phyloP scores from a whole-genome alignment of 2,329 filamentous ascomycete species.

The Cryoendolithus antarcticus region DNA sequence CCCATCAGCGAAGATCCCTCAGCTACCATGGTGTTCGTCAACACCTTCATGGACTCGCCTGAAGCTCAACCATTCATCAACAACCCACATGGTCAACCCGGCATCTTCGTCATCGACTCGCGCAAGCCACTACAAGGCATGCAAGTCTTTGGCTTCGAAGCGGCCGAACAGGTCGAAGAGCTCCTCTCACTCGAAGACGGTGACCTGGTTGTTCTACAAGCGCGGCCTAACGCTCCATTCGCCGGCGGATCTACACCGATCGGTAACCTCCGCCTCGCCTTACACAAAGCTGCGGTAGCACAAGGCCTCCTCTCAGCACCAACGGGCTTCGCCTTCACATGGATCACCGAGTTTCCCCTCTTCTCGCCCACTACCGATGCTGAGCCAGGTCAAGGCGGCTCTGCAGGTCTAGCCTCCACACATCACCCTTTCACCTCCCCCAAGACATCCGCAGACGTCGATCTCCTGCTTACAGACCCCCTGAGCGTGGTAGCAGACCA shows the following conservation, averaged over 20 bases:
- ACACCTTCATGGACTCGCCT: conserved; percentile 57
- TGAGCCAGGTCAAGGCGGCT: conserved; percentile 68
- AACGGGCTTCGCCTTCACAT: conserved; percentile 56
- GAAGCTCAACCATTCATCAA: conserved; percentile 45
- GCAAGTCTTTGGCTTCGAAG: conserved; percentile 64
- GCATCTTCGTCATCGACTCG: conserved; percentile 63
- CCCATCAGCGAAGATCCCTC: conserved; percentile 41
- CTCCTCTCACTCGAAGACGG: conserved; percentile 50
- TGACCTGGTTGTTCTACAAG: conserved; percentile 72
- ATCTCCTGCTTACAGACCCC: conserved; percentile 60
- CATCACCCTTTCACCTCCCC: conserved; percentile 97
- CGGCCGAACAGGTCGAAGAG: conserved; percentile 45
- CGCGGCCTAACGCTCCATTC: conserved; percentile 53
- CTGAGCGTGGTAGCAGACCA: conserved; percentile 67
- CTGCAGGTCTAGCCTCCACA: conserved; percentile 68
- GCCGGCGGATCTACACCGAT: conserved; percentile 61
- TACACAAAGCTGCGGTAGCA: conserved; percentile 59
- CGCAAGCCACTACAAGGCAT: conserved; percentile 65
- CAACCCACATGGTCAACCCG: conserved; percentile 67
- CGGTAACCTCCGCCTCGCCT: conserved; percentile 57
- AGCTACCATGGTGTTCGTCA: conserved; percentile 49
- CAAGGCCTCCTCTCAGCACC: conserved; percentile 41
- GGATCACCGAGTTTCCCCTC: conserved; percentile 84
- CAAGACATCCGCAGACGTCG: conserved; percentile 56
- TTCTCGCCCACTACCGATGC: conserved; percentile 60